Percentiles rank a stretch among this genome's conserved stretches.
Evolutionary conservation across 176 grass and related monocot genomes (phyloP).

Genomic region (Cenchrus americanus): DNA sequence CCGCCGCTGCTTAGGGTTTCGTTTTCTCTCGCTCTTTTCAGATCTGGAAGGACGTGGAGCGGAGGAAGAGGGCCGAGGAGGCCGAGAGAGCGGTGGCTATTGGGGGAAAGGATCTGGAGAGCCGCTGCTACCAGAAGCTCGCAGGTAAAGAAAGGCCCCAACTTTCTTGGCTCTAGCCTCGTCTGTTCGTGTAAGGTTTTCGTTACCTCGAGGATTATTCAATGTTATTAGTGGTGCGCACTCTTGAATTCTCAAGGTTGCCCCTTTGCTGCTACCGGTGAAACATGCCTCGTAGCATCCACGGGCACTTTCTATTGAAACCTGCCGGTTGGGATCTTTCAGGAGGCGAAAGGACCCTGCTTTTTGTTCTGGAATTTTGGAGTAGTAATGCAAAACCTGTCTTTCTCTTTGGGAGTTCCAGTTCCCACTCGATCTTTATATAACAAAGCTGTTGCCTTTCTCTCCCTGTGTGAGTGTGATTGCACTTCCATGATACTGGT

Average conservation of each 20-base stretch:
- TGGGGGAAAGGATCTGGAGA: constrained; percentile 42
- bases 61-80: not conserved
- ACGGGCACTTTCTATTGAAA: not conserved
- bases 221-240: too few species aligned
- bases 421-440: not conserved
- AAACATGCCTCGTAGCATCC: too few species aligned
- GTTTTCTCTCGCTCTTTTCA: not conserved
- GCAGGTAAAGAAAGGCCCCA: constrained; percentile 28
- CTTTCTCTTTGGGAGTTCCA: not conserved
- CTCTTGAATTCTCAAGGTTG: not conserved
- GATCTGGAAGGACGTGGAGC: constrained; percentile 26
- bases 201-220: not conserved
- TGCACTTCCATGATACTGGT: not conserved
- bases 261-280: not conserved
- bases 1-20: not conserved
- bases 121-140: constrained; percentile 26
- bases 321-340: not conserved
- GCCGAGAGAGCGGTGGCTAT: constrained; percentile 31
- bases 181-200: not conserved
- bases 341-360: not conserved
- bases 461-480: not conserved
- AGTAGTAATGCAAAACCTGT: not conserved
- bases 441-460: not conserved
- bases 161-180: not conserved
- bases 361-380: not conserved